Percentiles rank a stretch among this genome's conserved stretches.
These are phyloP conservation scores for Skeletonema potamos DNA, from an alignment of 108 stramenopile genomes.

Conservation along the genomic window DNA sequence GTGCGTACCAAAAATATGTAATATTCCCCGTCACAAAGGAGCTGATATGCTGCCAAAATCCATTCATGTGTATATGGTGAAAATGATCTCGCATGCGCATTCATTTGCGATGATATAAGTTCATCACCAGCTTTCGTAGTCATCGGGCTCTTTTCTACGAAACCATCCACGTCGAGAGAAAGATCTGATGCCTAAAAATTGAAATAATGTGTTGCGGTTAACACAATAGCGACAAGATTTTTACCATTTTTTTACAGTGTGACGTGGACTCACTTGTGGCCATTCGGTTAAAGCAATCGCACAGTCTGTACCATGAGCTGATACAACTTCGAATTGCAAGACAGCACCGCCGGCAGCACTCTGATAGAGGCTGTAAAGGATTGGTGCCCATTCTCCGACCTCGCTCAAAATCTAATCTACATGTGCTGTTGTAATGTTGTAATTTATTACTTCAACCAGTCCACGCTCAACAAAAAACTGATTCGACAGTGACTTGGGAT, in stretches of 20 bases:
- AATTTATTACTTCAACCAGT: too few relatives aligned
- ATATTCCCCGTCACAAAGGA: background rate
- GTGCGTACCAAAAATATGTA: too few relatives aligned
- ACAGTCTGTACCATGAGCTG: slow-evolving; percentile 10
- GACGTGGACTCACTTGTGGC: background rate
- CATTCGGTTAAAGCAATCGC: slow-evolving; percentile 16
- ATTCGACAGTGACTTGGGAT: too few relatives aligned
- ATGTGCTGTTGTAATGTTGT: too few relatives aligned
- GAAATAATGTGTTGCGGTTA: background rate
- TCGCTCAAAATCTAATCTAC: background rate
- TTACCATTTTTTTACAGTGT: background rate
- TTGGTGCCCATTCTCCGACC: background rate
- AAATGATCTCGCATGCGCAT: background rate
- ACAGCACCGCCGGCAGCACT: slow-evolving; percentile 3
- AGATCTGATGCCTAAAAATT: slow-evolving; percentile 7
- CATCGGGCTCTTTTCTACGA: background rate
- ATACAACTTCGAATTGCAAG: slow-evolving; percentile 11
- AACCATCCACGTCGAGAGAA: background rate
- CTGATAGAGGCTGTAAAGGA: background rate
- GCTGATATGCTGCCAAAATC: background rate
- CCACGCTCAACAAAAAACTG: too few relatives aligned
- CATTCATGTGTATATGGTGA: background rate
- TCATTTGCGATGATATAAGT: background rate
- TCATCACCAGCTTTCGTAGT: slow-evolving; percentile 23
- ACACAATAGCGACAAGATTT: background rate